Conservation (phyloP, 2,329 filamentous ascomycete species). For the Exophiala bonariae region DNA sequence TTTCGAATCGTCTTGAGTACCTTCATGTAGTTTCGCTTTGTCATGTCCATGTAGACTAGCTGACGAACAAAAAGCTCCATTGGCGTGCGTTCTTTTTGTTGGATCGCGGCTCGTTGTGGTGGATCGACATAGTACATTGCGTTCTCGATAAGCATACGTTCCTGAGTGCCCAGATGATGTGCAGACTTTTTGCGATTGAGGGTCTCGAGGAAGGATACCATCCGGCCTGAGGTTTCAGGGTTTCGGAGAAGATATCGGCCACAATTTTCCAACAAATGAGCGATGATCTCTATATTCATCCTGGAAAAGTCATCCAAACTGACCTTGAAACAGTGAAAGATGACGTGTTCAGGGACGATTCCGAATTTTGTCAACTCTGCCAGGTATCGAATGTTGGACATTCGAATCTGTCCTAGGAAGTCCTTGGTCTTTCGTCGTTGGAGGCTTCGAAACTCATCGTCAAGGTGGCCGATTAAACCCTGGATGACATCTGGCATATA, state of each 20-base stretch:
- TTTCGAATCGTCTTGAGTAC: slow-evolving; percentile 92
- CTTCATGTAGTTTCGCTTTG: slow-evolving; percentile 89
- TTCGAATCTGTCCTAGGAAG: slow-evolving; percentile 88
- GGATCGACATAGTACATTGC: slow-evolving; percentile 98
- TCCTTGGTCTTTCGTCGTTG: slow-evolving; percentile 98
- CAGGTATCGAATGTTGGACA: slow-evolving; percentile 95
- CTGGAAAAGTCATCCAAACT: slow-evolving; percentile 95
- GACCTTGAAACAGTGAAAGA: slow-evolving; percentile 98
- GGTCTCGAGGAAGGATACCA: slow-evolving; percentile 92
- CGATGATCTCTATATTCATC: slow-evolving; percentile 99
- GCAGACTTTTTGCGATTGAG: slow-evolving; percentile 93
- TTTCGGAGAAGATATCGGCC: slow-evolving; percentile 91
- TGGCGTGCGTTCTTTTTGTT: slow-evolving; percentile 93
- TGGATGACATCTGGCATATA: slow-evolving; percentile 96
- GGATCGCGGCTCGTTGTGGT: slow-evolving; percentile 86
- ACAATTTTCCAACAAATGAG: slow-evolving; percentile 93
- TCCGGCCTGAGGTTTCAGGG: slow-evolving; percentile 86
- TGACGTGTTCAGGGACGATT: slow-evolving; percentile 95
- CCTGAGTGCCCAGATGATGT: slow-evolving; percentile 91
- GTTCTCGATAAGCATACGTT: slow-evolving; percentile 98
- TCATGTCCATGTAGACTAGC: slow-evolving; percentile 89
- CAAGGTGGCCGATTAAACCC: slow-evolving; percentile 84
- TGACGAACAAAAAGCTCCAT: slow-evolving; percentile 92
- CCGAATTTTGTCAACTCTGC: slow-evolving; percentile 98
- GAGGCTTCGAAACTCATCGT: slow-evolving; percentile 94